Conservation (phyloP, 352 stramenopile species). For the Phytophthora ramorum region DNA sequence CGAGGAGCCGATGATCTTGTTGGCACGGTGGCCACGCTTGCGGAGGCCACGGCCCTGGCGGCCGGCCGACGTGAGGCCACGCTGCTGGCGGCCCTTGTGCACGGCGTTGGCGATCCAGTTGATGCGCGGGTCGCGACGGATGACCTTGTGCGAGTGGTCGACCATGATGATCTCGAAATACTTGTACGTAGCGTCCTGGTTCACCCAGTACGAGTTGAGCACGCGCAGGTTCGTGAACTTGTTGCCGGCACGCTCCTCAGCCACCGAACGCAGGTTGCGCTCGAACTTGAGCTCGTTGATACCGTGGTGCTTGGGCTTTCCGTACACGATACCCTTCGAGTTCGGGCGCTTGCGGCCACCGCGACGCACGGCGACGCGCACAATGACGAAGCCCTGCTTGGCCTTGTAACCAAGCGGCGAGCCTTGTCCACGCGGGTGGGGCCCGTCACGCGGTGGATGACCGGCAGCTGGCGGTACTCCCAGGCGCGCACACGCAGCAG, state of each 20-base stretch:
- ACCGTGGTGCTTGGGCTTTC: conserved; percentile 99
- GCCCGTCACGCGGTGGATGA: conserved; percentile 95
- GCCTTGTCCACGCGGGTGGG: conserved; percentile 99
- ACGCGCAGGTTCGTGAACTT: conserved; percentile 99
- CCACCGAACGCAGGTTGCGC: conserved; percentile 97
- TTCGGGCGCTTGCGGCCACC: conserved; percentile 99
- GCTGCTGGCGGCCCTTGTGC: conserved; percentile 99
- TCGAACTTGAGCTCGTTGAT: conserved; percentile 99
- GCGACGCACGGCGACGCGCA: conserved; percentile 97
- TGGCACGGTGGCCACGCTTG: conserved; percentile 98
- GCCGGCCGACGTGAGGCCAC: conserved; percentile 98
- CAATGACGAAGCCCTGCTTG: conserved; percentile 99
- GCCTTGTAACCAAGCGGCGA: conserved; percentile 99
- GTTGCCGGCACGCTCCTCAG: conserved; percentile 98
- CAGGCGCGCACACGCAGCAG: conserved; percentile 97
- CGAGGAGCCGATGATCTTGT: conserved; percentile 99
- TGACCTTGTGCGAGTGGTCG: conserved; percentile 97
- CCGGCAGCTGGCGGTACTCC: conserved; percentile 99
- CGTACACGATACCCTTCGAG: conserved; percentile 99
- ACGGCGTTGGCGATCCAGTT: conserved; percentile 99
- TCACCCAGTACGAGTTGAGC: conserved; percentile 99
- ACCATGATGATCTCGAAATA: conserved; percentile 99
- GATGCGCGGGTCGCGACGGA: conserved; percentile 99
- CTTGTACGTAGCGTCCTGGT: conserved; percentile 99
- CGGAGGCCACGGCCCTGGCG: conserved; percentile 97